Base-by-base conservation (phyloP, 148 eudicot species). In the Cornus kousa region DNA sequence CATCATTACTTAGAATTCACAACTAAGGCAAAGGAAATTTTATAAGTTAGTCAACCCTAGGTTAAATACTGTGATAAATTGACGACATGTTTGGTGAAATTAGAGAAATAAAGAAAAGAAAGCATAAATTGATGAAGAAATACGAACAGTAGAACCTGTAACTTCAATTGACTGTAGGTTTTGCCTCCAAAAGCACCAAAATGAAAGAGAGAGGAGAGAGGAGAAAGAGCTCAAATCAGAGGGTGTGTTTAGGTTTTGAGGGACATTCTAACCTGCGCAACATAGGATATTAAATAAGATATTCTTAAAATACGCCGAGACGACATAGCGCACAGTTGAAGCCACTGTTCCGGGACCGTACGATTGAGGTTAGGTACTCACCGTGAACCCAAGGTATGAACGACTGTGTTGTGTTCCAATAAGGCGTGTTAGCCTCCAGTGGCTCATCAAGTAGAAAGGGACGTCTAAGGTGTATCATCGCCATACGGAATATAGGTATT, bases 91-190 rank as follows among this genome's bases (percentile, higher is more conserved):
- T 20, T 67, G 70, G 50, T 46, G 79, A 55, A 76, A 50, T 76
- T 19, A 50, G 32, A 40, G 19, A 46, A 72, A 50, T 22, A 46
- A 23, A 28, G 13, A 68, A 35, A 28, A 7, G 10, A 37, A 32
- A 67, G 65, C 12, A 31, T 17, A 28, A 67, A 76, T 76, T 46
- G 64, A 67, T 14, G 43, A 70, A 19, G 4, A 67, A 48, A 19
- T 67, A 46, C 22, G 64, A 76, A 76, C 72, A 67, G 79, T 50
- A 67, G 23, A 68, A 76, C 79, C 79, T 76, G 72, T 35, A 67
- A 67, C 39, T 76, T 17, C 50, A 28, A 76, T 53, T 68, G 28
- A 76, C 79, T 50, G 35, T 17, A 67, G 72, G 31, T 39, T 69
- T 48, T 24, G 64, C 79, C 69, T 66, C 79, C 72, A 67, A 76